A percentile compares a stretch with the other conserved stretches of the same genome.
phyloP scores from a whole-genome alignment of 495 filamentous ascomycete genomes.

The Aspergillus hancockii region DNA sequence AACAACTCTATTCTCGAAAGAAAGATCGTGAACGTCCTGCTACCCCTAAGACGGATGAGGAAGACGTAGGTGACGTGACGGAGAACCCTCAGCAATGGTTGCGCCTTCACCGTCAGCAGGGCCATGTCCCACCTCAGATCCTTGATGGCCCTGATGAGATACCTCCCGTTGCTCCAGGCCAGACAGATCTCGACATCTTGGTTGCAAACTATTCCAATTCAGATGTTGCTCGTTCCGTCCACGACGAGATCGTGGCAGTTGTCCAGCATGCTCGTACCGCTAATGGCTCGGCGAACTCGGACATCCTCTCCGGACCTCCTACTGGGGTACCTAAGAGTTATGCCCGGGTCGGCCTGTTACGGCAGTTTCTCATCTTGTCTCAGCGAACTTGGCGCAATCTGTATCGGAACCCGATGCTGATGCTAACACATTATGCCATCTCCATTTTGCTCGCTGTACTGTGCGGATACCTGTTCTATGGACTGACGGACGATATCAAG shows the following conservation, averaged over 20 bases:
- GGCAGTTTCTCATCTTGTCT: constrained; percentile 88
- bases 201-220: constrained; percentile 74
- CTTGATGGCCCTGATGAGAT: constrained; percentile 76
- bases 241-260: constrained; percentile 76
- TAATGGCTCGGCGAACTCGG: constrained; percentile 70
- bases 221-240: constrained; percentile 73
- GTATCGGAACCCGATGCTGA: constrained; percentile 96
- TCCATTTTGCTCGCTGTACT: constrained; percentile 93
- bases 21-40: constrained; percentile 56
- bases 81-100: constrained; percentile 66
- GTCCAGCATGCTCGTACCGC: constrained; percentile 58
- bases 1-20: constrained; percentile 85
- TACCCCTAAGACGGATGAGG: constrained; percentile 67
- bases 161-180: constrained; percentile 62
- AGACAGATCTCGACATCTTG: constrained; percentile 80
- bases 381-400: constrained; percentile 94
- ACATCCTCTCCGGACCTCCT: constrained; percentile 45
- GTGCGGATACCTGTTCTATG: constrained; percentile 94
- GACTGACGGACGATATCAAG: constrained; percentile 89
- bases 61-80: constrained; percentile 63
- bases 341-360: constrained; percentile 70
- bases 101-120: constrained; percentile 67
- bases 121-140: constrained; percentile 60
- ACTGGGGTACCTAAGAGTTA: constrained; percentile 68
- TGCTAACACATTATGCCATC: constrained; percentile 99